phyloP scores from a whole-genome alignment of 305 asterid genomes.

The Fraxinus platypoda region DNA sequence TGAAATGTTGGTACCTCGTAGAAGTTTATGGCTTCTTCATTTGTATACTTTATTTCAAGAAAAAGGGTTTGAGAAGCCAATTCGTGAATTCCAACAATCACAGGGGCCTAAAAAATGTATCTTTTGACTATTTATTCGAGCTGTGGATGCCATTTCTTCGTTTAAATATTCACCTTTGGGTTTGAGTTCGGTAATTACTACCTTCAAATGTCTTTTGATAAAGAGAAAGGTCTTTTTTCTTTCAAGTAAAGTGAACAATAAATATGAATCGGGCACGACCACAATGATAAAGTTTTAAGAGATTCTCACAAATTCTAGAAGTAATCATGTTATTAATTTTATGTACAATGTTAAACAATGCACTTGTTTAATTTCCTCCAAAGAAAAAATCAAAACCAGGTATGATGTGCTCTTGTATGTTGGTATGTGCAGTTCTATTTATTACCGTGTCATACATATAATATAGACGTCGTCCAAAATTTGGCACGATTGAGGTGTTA shows the following conservation, averaged over 20 bases:
- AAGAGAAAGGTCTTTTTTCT: too few species aligned
- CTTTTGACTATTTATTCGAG: background rate
- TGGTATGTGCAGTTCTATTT: too few species aligned
- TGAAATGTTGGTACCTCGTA: background rate
- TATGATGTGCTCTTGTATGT: too few species aligned
- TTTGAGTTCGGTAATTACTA: background rate
- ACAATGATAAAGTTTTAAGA: too few species aligned
- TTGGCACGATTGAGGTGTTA: too few species aligned
- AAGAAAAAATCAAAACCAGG: too few species aligned
- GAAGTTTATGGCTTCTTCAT: background rate
- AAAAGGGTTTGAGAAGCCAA: background rate
- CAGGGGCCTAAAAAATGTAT: background rate
- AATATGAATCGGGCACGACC: too few species aligned
- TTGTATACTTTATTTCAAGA: background rate
- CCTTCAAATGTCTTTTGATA: background rate
- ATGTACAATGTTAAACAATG: too few species aligned
- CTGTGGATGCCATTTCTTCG: background rate
- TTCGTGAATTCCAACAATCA: background rate
- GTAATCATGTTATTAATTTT: too few species aligned
- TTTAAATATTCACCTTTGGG: background rate
- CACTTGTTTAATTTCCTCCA: too few species aligned
- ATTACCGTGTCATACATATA: too few species aligned
- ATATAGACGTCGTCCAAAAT: too few species aligned
- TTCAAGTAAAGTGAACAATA: background rate
- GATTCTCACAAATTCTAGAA: background rate